Evolutionary conservation across 495 filamentous ascomycete species (phyloP), one percentile per base, ranked within the genome.

Genomic region (Penicillium canescens): DNA sequence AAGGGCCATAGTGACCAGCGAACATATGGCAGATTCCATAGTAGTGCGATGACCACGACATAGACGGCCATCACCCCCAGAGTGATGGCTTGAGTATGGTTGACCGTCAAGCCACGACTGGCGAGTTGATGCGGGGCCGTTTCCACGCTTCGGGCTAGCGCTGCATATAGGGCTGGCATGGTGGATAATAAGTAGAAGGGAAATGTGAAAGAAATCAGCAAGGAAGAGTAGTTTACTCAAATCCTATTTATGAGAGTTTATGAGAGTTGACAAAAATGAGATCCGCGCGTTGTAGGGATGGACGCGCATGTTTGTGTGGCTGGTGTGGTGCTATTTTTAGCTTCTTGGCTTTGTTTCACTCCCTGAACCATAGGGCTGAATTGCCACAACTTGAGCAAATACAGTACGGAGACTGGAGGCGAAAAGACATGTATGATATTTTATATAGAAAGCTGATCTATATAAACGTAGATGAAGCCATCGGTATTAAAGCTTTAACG

Each of bases 11-110:
- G 69, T 0, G 82, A 76, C 77, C 78, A 88, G 14, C 84, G 79
- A 14, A 92, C 67, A 63, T 92, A 91, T 1, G 88, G 88, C 8
- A 91, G 51, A 65, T 92, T 92, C 88, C 88, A 92, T 6, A 92
- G 71, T 20, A 91, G 69, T 3, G 86, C 86, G 57, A 92, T 91
- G 36, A 81, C 79, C 13, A 91, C 87, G 1, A 87, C 80, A 67
- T 92, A 92, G 46, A 73, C 87, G 3, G 61, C 81, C 57, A 86
- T 84, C 4, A 88, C 73, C 14, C 88, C 88, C 3, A 92, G 75
- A 0, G 88, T 92, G 4, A 90, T 78, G 37, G 81, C 81, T 65
- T 92, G 88, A 11, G 88, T 88, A 64, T 84, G 81, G 63, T 82
- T 81, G 54, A 91, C 86, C 16, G 74, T 78, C 9, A 92, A 73